Conservation (phyloP, 345 rosid genomes). For the Moricandia moricandioides region DNA sequence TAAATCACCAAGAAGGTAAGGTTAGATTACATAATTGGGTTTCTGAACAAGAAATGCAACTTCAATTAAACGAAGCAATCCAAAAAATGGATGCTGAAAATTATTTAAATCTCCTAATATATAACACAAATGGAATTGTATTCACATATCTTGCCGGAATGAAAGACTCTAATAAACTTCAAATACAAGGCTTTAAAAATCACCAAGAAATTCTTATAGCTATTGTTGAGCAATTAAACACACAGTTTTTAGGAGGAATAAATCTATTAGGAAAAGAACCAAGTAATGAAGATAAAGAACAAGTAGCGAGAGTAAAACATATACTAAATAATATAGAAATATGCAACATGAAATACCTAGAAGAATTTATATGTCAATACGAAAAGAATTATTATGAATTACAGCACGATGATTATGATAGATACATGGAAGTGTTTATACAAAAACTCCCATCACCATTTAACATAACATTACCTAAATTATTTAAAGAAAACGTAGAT, state of each 20-base stretch:
- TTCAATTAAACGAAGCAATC: background rate
- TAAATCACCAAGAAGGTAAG: background rate
- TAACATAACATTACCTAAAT: background rate
- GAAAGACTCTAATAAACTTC: background rate
- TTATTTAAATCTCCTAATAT: too few species aligned
- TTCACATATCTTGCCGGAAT: background rate
- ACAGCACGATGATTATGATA: background rate
- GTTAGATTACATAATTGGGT: background rate
- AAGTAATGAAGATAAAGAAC: background rate
- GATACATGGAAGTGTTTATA: background rate
- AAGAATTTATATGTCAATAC: background rate
- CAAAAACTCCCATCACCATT: background rate
- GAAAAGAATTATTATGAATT: too few species aligned
- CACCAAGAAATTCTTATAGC: background rate
- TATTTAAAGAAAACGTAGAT: background rate
- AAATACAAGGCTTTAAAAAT: background rate
- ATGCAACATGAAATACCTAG: background rate
- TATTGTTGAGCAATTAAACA: background rate
- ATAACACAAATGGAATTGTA: background rate
- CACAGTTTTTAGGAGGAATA: background rate
- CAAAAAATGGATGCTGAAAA: too few species aligned
- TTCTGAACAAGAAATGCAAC: background rate
- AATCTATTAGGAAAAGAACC: background rate
- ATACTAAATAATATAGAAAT: background rate
- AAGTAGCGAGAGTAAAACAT: background rate